Percentiles rank a stretch among this genome's conserved stretches.
phyloP scores from a whole-genome alignment of 2,329 filamentous ascomycete species.

The Aspergillus tanneri region DNA sequence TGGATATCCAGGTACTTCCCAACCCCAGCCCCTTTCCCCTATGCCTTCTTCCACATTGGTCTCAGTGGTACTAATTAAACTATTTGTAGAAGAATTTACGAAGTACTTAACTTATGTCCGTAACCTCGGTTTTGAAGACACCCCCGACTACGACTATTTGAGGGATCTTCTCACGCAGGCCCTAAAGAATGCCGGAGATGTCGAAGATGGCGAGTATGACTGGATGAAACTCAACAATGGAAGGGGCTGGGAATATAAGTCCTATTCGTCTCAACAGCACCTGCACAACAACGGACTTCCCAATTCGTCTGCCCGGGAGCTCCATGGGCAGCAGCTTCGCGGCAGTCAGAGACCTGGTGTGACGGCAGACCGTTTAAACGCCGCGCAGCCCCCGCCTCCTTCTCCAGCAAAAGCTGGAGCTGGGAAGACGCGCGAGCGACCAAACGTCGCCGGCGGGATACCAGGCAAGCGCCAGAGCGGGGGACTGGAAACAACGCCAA shows the following conservation, averaged over 20 bases:
- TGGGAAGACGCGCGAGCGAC: conserved; percentile 69
- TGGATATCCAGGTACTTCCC: conserved; percentile 70
- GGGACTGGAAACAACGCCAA: conserved; percentile 70
- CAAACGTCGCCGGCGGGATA: conserved; percentile 73
- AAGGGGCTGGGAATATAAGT: conserved; percentile 86
- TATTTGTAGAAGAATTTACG: conserved; percentile 76
- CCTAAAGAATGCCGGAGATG: conserved; percentile 87
- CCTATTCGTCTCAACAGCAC: conserved; percentile 68
- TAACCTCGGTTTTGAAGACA: conserved; percentile 97
- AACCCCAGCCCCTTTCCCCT: neutral
- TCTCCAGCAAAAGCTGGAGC: conserved; percentile 76
- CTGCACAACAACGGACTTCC: conserved; percentile 74
- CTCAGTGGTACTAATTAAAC: conserved; percentile 31
- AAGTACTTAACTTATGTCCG: conserved; percentile 97
- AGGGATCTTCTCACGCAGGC: conserved; percentile 95
- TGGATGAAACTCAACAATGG: conserved; percentile 98
- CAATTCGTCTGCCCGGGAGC: conserved; percentile 79
- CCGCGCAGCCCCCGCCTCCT: conserved; percentile 83
- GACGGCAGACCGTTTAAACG: conserved; percentile 87
- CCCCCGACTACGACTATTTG: conserved; percentile 96
- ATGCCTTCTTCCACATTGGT: neutral
- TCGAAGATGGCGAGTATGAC: conserved; percentile 98
- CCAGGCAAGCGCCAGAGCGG: conserved; percentile 72
- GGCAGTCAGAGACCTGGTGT: conserved; percentile 63
- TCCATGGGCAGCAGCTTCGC: conserved; percentile 67